Evolutionary conservation across 495 filamentous ascomycete genomes (phyloP).

Genomic region (Oidiodendron maius): DNA sequence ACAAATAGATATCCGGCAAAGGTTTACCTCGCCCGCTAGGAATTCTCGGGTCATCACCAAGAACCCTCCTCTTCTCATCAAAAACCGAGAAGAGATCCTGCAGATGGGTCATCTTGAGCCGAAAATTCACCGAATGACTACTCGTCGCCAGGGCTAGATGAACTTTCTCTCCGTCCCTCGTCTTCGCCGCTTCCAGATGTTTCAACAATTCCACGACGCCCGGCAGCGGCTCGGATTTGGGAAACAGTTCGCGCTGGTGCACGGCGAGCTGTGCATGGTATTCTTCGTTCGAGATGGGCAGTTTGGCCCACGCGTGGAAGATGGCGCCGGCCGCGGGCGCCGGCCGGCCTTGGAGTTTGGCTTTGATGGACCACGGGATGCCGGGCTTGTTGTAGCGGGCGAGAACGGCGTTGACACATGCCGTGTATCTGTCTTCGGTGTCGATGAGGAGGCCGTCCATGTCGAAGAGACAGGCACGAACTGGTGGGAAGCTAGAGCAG

Average conservation of each 20-base stretch:
- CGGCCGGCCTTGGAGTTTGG: slow-evolving; percentile 89
- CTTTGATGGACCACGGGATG: slow-evolving; percentile 92
- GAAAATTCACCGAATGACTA: slow-evolving; percentile 62
- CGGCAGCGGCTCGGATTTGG: slow-evolving; percentile 64
- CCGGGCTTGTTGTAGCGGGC: slow-evolving; percentile 60
- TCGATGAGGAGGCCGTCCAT: slow-evolving; percentile 96
- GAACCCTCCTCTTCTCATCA: slow-evolving; percentile 56
- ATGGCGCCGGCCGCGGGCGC: slow-evolving; percentile 52
- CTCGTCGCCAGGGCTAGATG: slow-evolving; percentile 87
- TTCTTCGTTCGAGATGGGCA: slow-evolving; percentile 65
- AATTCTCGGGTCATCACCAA: slow-evolving; percentile 85
- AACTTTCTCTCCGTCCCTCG: slow-evolving; percentile 32
- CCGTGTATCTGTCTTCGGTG: slow-evolving; percentile 88
- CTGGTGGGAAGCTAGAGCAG: slow-evolving; percentile 53
- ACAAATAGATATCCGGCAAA: slow-evolving; percentile 86
- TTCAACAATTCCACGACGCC: slow-evolving; percentile 67
- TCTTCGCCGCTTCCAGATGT: slow-evolving; percentile 30
- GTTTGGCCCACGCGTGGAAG: slow-evolving; percentile 71
- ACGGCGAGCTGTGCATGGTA: slow-evolving; percentile 50
- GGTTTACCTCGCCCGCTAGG: slow-evolving; percentile 80
- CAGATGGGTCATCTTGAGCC: slow-evolving; percentile 74
- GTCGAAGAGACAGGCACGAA: slow-evolving; percentile 94
- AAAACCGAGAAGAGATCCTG: slow-evolving; percentile 69
- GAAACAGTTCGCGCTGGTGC: slow-evolving; percentile 69
- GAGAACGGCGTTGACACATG: slow-evolving; percentile 76